These are phyloP conservation scores for Moesziomyces sp. DNA, from an alignment of 1,284 basidiomycete genomes.

Conservation along the genomic window DNA sequence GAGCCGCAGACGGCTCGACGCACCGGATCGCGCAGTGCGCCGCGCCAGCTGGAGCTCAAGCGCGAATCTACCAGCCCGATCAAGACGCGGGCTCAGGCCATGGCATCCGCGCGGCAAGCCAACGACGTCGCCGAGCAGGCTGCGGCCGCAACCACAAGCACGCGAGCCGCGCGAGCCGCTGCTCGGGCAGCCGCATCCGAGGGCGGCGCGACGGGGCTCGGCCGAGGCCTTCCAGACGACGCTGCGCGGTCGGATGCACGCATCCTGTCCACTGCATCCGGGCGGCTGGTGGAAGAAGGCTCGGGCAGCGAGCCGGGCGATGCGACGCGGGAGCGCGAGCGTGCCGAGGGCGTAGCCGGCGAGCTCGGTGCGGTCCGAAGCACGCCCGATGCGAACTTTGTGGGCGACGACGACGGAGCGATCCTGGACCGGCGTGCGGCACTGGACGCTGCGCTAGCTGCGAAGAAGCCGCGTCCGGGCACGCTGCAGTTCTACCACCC, in stretches of 20 bases:
- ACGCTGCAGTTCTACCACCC: constrained; percentile 34
- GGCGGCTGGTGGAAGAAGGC: constrained; percentile 32
- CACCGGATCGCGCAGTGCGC: constrained; percentile 10
- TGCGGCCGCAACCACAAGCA: background rate
- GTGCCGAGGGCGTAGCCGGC: constrained; percentile 4
- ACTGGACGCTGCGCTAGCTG: constrained; percentile 31
- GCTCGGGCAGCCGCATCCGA: background rate
- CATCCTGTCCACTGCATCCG: constrained; percentile 30
- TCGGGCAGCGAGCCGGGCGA: constrained; percentile 8
- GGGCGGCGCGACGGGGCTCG: constrained; percentile 17
- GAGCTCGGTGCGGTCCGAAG: constrained; percentile 18
- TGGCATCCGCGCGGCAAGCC: too few relatives aligned
- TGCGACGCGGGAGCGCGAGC: background rate
- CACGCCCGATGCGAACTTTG: constrained; percentile 30
- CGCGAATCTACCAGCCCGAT: constrained; percentile 24
- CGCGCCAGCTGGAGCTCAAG: constrained; percentile 21
- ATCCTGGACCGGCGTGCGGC: constrained; percentile 30
- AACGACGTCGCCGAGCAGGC: background rate
- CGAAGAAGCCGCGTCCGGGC: constrained; percentile 25
- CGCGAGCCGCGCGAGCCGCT: constrained; percentile 5
- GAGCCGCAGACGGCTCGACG: constrained; percentile 24
- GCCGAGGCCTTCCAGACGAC: constrained; percentile 19
- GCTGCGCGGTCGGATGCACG: constrained; percentile 3
- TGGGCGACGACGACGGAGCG: constrained; percentile 36
- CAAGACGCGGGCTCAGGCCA: constrained; percentile 14